Evolutionary conservation across 2,329 filamentous ascomycete genomes (phyloP).

Genomic region (Colletotrichum tropicale): DNA sequence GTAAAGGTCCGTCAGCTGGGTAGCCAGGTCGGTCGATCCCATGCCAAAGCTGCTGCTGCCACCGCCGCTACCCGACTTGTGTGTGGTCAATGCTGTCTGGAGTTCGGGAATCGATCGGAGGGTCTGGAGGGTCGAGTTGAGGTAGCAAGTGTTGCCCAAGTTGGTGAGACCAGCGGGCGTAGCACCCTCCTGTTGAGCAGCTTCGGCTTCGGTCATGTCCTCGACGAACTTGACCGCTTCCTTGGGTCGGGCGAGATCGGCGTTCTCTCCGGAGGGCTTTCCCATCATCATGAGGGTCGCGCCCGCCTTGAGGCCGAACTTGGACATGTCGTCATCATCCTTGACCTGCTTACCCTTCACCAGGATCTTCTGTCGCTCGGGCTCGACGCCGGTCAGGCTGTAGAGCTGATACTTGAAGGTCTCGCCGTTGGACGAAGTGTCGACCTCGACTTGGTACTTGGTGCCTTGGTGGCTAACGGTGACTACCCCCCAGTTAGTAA

Average conservation of each 20-base stretch:
- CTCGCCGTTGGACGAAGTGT: conserved; percentile 82
- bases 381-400: conserved; percentile 94
- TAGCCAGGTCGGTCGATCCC: conserved; percentile 19
- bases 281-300: conserved; percentile 97
- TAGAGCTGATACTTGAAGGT: conserved; percentile 96
- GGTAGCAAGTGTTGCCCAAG: conserved; percentile 96
- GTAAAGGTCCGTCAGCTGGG: conserved; percentile 80
- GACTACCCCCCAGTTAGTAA: conserved; percentile 57
- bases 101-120: conserved; percentile 89
- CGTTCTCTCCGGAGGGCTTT: conserved; percentile 72
- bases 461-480: conserved; percentile 95
- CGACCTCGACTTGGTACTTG: conserved; percentile 92
- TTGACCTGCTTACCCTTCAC: conserved; percentile 95
- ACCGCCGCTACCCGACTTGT: conserved; percentile 49
- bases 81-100: conserved; percentile 75
- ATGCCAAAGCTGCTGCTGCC: conserved; percentile 47
- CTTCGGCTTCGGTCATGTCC: conserved; percentile 96
- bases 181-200: conserved; percentile 80
- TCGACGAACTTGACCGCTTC: conserved; percentile 88
- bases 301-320: conserved; percentile 82
- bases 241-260: conserved; percentile 72
- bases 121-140: conserved; percentile 96
- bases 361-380: conserved; percentile 93
- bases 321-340: conserved; percentile 87
- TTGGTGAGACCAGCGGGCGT: conserved; percentile 90